Conservation (phyloP, 2,329 filamentous ascomycete genomes). For the Xylaria polymorpha region DNA sequence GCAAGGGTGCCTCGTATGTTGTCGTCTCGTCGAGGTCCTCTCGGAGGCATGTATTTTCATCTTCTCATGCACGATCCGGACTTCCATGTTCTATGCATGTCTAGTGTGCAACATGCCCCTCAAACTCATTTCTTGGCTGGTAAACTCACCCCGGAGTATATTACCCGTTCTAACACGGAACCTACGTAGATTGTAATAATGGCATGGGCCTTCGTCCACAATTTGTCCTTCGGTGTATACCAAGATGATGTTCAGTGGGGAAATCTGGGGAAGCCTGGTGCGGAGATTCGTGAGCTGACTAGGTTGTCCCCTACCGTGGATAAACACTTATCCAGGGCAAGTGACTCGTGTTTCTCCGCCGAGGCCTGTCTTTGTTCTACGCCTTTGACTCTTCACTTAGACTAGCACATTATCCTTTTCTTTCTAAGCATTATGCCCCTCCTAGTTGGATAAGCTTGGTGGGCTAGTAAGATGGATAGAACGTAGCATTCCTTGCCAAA, state of each 20-base stretch:
- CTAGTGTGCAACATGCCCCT: slow-evolving; percentile 6
- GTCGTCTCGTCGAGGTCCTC: slow-evolving; percentile 14
- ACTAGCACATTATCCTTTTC: not conserved
- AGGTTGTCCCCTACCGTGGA: slow-evolving; percentile 19
- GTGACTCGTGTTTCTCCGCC: not conserved
- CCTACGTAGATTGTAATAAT: slow-evolving; percentile 1
- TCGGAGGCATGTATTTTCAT: slow-evolving; percentile 20
- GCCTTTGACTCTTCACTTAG: not conserved
- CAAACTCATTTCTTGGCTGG: slow-evolving; percentile 4
- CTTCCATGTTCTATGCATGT: slow-evolving; percentile 10
- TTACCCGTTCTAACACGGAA: not conserved
- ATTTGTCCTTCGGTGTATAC: slow-evolving; percentile 4
- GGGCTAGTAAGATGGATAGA: slow-evolving; percentile 6
- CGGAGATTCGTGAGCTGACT: slow-evolving; percentile 19
- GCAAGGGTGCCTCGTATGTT: slow-evolving; percentile 19
- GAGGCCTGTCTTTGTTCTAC: not conserved
- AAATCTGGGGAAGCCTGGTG: slow-evolving; percentile 36
- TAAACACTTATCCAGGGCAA: slow-evolving; percentile 31
- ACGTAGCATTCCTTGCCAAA: not conserved
- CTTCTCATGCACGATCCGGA: not conserved
- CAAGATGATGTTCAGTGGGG: slow-evolving; percentile 24
- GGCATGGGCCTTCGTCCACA: not conserved
- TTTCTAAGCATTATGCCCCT: slow-evolving; percentile 2
- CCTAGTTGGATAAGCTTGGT: slow-evolving; percentile 1
- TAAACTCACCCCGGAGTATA: slow-evolving; percentile 1